Percentiles rank a stretch among this genome's conserved stretches.
Conservation (phyloP, 805 yeast genomes). For the Teunomyces lycoperdinae region DNA sequence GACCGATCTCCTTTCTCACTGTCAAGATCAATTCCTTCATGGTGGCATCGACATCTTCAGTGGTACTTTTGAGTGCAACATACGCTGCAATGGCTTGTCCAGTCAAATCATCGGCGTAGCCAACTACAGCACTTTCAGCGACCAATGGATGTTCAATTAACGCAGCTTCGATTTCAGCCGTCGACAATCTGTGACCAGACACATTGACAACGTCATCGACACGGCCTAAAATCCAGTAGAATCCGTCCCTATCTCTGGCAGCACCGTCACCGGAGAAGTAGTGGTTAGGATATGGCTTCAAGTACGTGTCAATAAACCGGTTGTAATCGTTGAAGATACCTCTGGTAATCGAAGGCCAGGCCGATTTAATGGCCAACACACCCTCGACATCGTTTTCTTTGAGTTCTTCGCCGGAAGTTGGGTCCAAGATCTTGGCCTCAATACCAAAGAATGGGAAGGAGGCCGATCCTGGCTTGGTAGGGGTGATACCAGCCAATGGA, state of each 20-base stretch:
- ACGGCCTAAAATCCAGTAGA: constrained; percentile 96
- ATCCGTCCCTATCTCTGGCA: constrained; percentile 94
- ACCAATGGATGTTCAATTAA: constrained; percentile 75
- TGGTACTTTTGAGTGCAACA: constrained; percentile 70
- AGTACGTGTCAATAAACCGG: constrained; percentile 86
- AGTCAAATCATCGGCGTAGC: constrained; percentile 89
- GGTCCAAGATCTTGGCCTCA: constrained; percentile 87
- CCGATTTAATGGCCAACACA: constrained; percentile 80
- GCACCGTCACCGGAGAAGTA: constrained; percentile 99
- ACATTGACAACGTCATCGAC: constrained; percentile 98
- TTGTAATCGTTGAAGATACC: constrained; percentile 87
- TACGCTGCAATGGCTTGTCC: constrained; percentile 98
- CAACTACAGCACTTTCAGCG: constrained; percentile 96
- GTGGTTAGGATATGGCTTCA: constrained; percentile 88
- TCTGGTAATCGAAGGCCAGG: constrained; percentile 99
- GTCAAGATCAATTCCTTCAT: constrained; percentile 78
- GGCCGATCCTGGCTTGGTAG: constrained; percentile 97
- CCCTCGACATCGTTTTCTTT: constrained; percentile 92
- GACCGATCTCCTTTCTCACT: constrained; percentile 90
- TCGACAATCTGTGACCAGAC: constrained; percentile 96
- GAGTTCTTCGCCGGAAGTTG: constrained; percentile 83
- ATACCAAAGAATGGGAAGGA: constrained; percentile 96
- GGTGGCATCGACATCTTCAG: constrained; percentile 51
- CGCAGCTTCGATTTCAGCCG: constrained; percentile 96
- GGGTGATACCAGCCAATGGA: constrained; percentile 91